phyloP scores from a whole-genome alignment of 148 eudicot species.

The Arctostaphylos glauca region DNA sequence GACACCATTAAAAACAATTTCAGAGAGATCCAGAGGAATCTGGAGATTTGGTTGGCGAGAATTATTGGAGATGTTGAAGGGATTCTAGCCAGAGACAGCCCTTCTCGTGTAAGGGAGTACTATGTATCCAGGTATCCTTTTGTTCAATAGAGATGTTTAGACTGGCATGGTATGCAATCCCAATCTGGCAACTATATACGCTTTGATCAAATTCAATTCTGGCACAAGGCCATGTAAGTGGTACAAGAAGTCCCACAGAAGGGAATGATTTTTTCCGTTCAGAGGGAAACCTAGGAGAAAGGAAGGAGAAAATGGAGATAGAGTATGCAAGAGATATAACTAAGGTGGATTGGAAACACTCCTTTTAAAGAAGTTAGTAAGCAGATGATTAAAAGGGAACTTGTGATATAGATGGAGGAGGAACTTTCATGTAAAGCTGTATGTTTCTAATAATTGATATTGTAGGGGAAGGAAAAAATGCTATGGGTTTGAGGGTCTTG shows the following conservation, averaged over 20 bases:
- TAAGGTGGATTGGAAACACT: neutral
- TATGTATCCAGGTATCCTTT: constrained; percentile 67
- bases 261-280: neutral
- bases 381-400: neutral
- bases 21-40: constrained; percentile 84
- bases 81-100: constrained; percentile 83
- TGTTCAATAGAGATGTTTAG: constrained; percentile 33
- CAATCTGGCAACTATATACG: constrained; percentile 14
- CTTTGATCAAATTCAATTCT: neutral
- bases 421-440: neutral
- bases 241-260: neutral
- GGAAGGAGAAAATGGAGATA: neutral
- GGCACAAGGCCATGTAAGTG: constrained; percentile 9
- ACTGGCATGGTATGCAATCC: neutral
- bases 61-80: constrained; percentile 96
- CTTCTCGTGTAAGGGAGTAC: constrained; percentile 71
- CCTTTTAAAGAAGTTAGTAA: neutral
- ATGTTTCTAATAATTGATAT: neutral
- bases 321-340: neutral
- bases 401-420: neutral
- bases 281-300: neutral
- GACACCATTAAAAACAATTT: constrained; percentile 78
- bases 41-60: constrained; percentile 97
- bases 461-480: neutral
- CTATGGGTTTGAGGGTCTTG: neutral